Evolutionary conservation across 371 early-diverging fungal species (phyloP), one percentile per base, ranked within the genome.

Genomic region (Mortierella sp.): DNA sequence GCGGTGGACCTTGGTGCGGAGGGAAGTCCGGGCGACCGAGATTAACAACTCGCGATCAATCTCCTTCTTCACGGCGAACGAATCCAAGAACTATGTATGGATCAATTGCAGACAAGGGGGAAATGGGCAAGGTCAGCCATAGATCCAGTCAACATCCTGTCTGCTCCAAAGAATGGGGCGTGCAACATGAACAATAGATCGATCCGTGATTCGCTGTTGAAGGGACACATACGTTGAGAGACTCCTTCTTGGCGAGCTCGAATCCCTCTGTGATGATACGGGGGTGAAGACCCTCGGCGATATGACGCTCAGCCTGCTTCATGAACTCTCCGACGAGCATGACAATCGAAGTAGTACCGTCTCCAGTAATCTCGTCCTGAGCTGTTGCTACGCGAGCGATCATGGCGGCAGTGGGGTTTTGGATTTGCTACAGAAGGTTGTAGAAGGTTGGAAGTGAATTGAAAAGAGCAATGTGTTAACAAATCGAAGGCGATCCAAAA

Each of bases 341-440:
- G 40, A 99, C 98, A 82, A 98, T 96, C 1, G 99, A 95, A 19
- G 99, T 98, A 11, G 99, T 99, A 64, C 99, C 99, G 83, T 99
- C 99, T 69, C 99, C 99, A 47, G 97, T 97, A 66, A 99, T 94
- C 78, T 98, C 97, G 87, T 99, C 99, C 89, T 99, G 98, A 41
- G 99, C 99, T 45, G 97, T 96, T 13, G 99, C 99, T 43, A 99
- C 97, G 69, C 99, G 95, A 39, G 99, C 99, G 83, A 99, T 98
- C 96, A 99, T 97, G 70, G 97, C 95, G 52, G 99, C 99, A 9
- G 99, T 99, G 31, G 99, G 99, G 89, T 99, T 98, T 92, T 98
- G 98, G 87, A 99, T 99, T 97, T 99, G 99, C 97, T 96, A 85
- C n/a, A n/a, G n/a, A 52, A 48, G 37, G 45, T 8, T 64, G 31